Percentiles rank a stretch among this genome's conserved stretches.
These are phyloP conservation scores for Globisporangium cylindrosporum DNA, from an alignment of 352 stramenopile genomes.

Conservation along the genomic window DNA sequence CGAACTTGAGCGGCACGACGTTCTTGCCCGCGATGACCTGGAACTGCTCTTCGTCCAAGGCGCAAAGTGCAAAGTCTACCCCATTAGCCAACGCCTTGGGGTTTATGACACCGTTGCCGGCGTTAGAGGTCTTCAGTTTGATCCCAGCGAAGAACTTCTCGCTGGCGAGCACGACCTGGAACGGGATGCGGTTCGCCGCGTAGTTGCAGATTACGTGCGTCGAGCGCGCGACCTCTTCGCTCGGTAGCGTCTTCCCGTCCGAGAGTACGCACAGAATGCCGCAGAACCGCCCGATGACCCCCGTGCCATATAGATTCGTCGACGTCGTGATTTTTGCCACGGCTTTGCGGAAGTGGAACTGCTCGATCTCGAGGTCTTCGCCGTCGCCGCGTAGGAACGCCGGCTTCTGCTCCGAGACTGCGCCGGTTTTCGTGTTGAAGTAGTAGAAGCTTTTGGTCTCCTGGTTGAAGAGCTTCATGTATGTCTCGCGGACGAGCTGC, in stretches of 20 bases:
- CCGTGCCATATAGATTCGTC: slow-evolving; percentile 42
- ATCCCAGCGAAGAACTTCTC: slow-evolving; percentile 51
- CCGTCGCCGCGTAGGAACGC: slow-evolving; percentile 42
- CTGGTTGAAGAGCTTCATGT: slow-evolving; percentile 73
- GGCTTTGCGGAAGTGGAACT: slow-evolving; percentile 59
- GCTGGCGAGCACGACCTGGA: slow-evolving; percentile 41
- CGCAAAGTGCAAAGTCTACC: slow-evolving; percentile 47
- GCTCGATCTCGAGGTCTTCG: slow-evolving; percentile 59
- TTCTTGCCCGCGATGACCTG: slow-evolving; percentile 37
- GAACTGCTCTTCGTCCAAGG: slow-evolving; percentile 55
- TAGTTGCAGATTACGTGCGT: slow-evolving; percentile 58
- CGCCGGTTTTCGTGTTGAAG: slow-evolving; percentile 53
- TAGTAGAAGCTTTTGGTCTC: slow-evolving; percentile 61
- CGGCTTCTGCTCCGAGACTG: slow-evolving; percentile 37
- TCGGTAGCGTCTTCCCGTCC: slow-evolving; percentile 48
- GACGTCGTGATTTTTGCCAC: slow-evolving; percentile 55
- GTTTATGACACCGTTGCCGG: neutral
- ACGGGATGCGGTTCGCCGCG: slow-evolving; percentile 34
- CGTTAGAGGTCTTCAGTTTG: slow-evolving; percentile 13
- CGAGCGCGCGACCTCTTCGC: slow-evolving; percentile 30
- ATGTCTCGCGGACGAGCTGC: slow-evolving; percentile 52
- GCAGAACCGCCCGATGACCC: slow-evolving; percentile 47
- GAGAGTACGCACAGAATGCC: slow-evolving; percentile 47
- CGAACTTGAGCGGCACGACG: slow-evolving; percentile 41
- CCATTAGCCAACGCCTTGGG: slow-evolving; percentile 11